A percentile compares a stretch with the other conserved stretches of the same genome.
phyloP scores from a whole-genome alignment of 352 stramenopile genomes.

The Globisporangium nodosum region DNA sequence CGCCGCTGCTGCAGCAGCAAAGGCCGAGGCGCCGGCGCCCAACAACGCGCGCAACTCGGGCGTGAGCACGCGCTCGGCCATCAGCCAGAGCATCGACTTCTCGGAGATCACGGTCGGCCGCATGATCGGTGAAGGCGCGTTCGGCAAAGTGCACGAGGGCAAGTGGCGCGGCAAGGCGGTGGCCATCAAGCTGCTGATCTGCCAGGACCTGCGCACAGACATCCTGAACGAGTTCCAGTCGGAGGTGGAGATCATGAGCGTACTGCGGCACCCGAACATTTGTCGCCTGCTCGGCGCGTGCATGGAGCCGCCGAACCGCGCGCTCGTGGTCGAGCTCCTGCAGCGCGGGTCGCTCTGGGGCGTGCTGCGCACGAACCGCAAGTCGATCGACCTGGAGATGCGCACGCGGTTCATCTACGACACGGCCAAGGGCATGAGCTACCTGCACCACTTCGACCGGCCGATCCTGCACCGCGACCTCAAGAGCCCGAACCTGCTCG shows the following conservation, averaged over 20 bases:
- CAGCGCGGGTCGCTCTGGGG: conserved; percentile 91
- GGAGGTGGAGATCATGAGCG: conserved; percentile 72
- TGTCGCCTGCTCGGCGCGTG: conserved; percentile 93
- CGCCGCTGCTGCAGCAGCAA: conserved; percentile 4
- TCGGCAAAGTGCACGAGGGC: conserved; percentile 64
- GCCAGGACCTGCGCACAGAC: conserved; percentile 53
- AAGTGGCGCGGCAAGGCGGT: conserved; percentile 65
- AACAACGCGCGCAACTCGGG: conserved; percentile 3
- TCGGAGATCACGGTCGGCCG: conserved; percentile 47
- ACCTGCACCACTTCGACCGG: conserved; percentile 77
- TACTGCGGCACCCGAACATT: conserved; percentile 94
- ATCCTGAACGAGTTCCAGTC: conserved; percentile 66
- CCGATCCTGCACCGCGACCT: conserved; percentile 84
- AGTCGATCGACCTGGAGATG: conserved; percentile 30
- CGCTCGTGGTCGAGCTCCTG: conserved; percentile 91
- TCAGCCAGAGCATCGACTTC: conserved; percentile 60
- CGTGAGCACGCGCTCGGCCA: conserved; percentile 14
- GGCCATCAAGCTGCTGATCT: conserved; percentile 63
- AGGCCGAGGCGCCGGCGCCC: neutral
- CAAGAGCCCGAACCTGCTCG: conserved; percentile 41
- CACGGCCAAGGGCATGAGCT: conserved; percentile 79
- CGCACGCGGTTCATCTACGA: conserved; percentile 62
- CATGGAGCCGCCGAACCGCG: conserved; percentile 90
- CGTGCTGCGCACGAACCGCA: conserved; percentile 70
- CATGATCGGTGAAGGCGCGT: conserved; percentile 43